Conservation (phyloP, 2,329 filamentous ascomycete species). For the Graphilbum ipis-grandicollis region DNA sequence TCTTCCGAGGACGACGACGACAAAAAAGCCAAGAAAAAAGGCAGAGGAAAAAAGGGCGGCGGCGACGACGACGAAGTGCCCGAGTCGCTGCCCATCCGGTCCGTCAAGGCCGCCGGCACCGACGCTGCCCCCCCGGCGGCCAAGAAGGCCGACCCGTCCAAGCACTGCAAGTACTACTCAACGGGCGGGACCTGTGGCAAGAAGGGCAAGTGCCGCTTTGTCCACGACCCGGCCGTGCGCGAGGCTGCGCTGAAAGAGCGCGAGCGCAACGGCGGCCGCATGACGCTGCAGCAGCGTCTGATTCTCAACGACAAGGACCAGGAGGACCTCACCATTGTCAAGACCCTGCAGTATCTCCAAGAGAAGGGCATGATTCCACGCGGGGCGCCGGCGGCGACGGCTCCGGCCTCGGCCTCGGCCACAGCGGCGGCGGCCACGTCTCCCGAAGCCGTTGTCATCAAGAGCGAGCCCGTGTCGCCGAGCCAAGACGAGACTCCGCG, state of each 20-base stretch:
- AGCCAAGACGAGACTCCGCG: neutral
- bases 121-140: slow-evolving; percentile 22
- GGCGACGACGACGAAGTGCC: slow-evolving; percentile 31
- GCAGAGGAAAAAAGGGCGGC: slow-evolving; percentile 12
- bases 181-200: slow-evolving; percentile 53
- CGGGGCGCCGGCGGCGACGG: slow-evolving; percentile 5
- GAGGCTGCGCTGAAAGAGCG: slow-evolving; percentile 46
- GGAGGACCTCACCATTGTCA: slow-evolving; percentile 47
- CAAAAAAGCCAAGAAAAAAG: slow-evolving; percentile 25
- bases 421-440: neutral
- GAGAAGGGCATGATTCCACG: slow-evolving; percentile 37
- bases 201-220: slow-evolving; percentile 60
- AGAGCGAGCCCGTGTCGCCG: neutral
- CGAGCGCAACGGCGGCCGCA: slow-evolving; percentile 45
- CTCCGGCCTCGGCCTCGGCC: neutral
- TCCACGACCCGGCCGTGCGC: slow-evolving; percentile 46
- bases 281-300: slow-evolving; percentile 48
- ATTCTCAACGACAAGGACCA: slow-evolving; percentile 52
- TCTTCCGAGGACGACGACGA: slow-evolving; percentile 33
- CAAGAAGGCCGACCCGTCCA: slow-evolving; percentile 42
- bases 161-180: slow-evolving; percentile 55
- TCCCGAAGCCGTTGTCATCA: neutral
- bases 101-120: slow-evolving; percentile 11
- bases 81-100: slow-evolving; percentile 36
- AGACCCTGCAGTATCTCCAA: slow-evolving; percentile 48